Conservation (phyloP, 306 rosid genomes). For the Gastrolobium villosum region DNA sequence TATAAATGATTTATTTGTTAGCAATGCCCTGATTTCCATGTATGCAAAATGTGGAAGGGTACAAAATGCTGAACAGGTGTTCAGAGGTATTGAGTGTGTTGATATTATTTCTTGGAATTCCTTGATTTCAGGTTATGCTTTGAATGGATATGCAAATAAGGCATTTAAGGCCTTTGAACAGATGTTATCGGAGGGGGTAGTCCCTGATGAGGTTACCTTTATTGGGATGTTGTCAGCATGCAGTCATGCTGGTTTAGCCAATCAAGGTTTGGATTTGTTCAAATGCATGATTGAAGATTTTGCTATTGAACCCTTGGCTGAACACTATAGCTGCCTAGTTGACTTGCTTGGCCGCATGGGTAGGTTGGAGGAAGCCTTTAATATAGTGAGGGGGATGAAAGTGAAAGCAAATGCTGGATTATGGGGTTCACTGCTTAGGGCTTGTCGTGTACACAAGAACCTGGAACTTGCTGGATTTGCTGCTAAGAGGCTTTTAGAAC, state of each 20-base stretch:
- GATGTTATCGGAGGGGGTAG: conserved; percentile 60
- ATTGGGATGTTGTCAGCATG: conserved; percentile 82
- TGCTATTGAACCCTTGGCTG: conserved; percentile 67
- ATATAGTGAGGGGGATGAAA: conserved; percentile 65
- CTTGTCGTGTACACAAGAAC: conserved; percentile 66
- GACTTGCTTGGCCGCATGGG: conserved; percentile 84
- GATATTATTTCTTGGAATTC: conserved; percentile 90
- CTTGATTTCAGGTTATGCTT: conserved; percentile 78
- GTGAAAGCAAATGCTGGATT: conserved; percentile 69
- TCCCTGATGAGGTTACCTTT: conserved; percentile 78
- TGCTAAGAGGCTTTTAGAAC: conserved; percentile 69
- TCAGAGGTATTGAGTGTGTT: conserved; percentile 54
- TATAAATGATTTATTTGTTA: conserved; percentile 65
- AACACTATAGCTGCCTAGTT: conserved; percentile 82
- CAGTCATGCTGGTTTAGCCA: conserved; percentile 73
- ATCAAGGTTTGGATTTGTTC: conserved; percentile 63
- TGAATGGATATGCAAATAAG: conserved; percentile 71
- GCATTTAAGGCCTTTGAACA: conserved; percentile 66
- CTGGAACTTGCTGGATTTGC: conserved; percentile 68
- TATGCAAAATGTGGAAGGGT: conserved; percentile 78
- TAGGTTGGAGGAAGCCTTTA: conserved; percentile 78
- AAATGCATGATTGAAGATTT: conserved; percentile 68
- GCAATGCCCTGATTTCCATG: conserved; percentile 80
- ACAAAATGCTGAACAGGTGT: conserved; percentile 62
- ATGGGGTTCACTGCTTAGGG: conserved; percentile 86